A percentile compares a stretch with the other conserved stretches of the same genome.
These are phyloP conservation scores for Pinus tabuliformis DNA, from an alignment of 75 land plant genomes.

Conservation along the genomic window DNA sequence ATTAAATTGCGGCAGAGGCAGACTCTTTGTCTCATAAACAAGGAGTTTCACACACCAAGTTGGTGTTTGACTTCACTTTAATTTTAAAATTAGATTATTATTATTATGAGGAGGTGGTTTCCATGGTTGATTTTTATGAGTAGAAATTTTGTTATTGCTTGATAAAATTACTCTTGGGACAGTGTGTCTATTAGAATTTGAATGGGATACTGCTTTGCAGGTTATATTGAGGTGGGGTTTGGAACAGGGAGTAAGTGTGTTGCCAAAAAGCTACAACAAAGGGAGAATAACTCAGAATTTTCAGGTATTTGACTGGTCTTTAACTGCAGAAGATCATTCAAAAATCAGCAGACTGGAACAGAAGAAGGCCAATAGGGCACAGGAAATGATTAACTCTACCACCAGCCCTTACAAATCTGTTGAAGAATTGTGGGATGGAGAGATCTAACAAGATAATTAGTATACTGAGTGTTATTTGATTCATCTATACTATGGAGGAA, in stretches of 20 bases:
- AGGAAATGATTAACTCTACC: constrained; percentile 2
- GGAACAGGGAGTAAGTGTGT: constrained; percentile 19
- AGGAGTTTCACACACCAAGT: no score
- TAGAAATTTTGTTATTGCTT: no score
- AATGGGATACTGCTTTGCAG: constrained; percentile 9
- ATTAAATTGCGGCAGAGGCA: no score
- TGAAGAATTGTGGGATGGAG: constrained; percentile 55
- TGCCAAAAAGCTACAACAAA: constrained; percentile 39
- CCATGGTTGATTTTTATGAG: no score
- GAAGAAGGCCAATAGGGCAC: neutral
- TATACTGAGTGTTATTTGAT: no score
- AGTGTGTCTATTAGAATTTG: no score
- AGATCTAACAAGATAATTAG: neutral
- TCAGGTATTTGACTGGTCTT: constrained; percentile 31
- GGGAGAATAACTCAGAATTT: constrained; percentile 34
- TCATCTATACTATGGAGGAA: no score
- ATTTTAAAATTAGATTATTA: no score
- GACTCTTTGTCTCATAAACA: no score
- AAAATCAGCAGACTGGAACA: constrained; percentile 18
- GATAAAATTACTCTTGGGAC: no score
- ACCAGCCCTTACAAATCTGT: constrained; percentile 28
- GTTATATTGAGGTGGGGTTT: constrained; percentile 25
- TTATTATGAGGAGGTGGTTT: no score
- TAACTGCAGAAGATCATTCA: constrained; percentile 27
- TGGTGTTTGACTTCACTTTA: no score